phyloP scores from a whole-genome alignment of 192 early-diverging fungal species.

The Linnemannia elongata region DNA sequence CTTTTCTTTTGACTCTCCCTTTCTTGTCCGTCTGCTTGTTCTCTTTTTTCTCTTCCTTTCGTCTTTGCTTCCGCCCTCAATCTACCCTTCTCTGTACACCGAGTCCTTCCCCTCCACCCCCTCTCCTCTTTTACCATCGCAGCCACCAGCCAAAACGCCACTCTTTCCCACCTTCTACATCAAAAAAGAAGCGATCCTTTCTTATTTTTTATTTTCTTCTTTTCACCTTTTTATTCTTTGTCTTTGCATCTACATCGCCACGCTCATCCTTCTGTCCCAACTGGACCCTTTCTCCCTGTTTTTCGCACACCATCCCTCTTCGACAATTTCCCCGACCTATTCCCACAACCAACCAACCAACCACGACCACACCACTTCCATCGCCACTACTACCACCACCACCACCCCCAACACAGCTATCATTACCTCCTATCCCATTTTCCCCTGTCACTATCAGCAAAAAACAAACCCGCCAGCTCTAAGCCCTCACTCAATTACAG shows the following conservation, averaged over 20 bases:
- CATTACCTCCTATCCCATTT: no score
- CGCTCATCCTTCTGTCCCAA: not conserved
- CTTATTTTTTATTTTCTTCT: not conserved
- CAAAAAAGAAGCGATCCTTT: not conserved
- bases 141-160: not conserved
- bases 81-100: not conserved
- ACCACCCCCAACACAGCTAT: no score
- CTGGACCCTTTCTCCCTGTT: not conserved
- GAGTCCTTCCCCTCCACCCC: not conserved
- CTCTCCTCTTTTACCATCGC: not conserved
- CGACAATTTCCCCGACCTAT: not conserved
- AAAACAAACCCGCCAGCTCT: not conserved
- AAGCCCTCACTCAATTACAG: no score
- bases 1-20: not conserved
- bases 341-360: not conserved
- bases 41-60: slow-evolving; percentile 63
- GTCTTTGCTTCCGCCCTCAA: slow-evolving; percentile 68
- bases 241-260: not conserved
- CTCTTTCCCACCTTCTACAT: not conserved
- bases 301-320: not conserved
- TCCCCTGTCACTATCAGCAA: not conserved
- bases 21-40: not conserved
- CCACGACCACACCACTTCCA: not conserved
- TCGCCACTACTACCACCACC: no score
- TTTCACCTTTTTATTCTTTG: not conserved